phyloP scores from a whole-genome alignment of 148 eudicot genomes.

The Simmondsia chinensis region DNA sequence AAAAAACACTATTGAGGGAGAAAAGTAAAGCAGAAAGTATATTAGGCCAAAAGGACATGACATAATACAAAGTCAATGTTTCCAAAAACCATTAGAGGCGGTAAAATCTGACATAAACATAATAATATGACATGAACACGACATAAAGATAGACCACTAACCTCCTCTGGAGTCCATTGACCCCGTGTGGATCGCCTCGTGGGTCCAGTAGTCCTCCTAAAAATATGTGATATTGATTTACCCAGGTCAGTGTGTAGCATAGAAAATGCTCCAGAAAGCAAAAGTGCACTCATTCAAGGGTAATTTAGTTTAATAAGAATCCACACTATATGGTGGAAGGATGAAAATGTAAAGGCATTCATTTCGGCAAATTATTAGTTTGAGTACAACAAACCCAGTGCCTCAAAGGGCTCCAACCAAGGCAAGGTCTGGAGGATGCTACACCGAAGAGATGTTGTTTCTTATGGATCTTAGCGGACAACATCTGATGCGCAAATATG shows the following conservation, averaged over 20 bases:
- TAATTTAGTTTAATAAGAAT: no score
- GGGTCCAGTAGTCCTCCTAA: constrained; percentile 94
- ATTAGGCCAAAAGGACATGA: not conserved
- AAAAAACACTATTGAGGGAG: not conserved
- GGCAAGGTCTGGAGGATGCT: no score
- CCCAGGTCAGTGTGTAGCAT: not conserved
- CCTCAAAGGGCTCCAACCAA: no score
- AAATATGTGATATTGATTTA: constrained; percentile 4
- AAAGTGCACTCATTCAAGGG: no score
- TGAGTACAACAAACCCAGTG: no score
- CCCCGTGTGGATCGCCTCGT: constrained; percentile 97
- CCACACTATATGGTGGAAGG: no score
- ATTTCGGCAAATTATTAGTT: no score
- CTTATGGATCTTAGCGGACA: no score
- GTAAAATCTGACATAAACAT: not conserved
- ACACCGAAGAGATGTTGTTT: no score
- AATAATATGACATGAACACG: not conserved
- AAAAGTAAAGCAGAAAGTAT: not conserved
- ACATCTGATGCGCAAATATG: no score
- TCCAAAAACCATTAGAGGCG: not conserved
- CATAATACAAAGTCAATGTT: not conserved
- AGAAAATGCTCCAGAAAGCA: not conserved
- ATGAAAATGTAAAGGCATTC: no score
- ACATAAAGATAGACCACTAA: constrained; percentile 10
- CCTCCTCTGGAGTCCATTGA: constrained; percentile 98